Base-by-base conservation (phyloP, 148 eudicot species). In the Selenicereus undatus region DNA sequence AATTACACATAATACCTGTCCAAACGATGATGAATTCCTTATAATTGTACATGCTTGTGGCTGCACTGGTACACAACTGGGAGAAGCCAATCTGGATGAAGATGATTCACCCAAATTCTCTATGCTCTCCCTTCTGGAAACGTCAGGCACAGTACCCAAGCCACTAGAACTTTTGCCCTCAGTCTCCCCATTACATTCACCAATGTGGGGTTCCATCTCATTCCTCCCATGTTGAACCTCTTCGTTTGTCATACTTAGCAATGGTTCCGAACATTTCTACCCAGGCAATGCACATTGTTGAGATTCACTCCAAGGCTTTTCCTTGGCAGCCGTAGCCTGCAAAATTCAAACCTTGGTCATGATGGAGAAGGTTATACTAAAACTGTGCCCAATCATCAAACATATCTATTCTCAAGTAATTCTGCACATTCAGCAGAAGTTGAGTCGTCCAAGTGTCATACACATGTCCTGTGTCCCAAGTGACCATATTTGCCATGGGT, bases 1-100 rank as follows among this genome's bases (percentile, higher is more conserved):
- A 26, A 16, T 24, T 73, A n/a, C 4, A 42, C 21, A 12, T 22
- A 74, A 21, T 80, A 84, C 86, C 86, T 80, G 83, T 35, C 76
- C 80, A 48, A 72, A 17, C 18, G 52, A 43, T 76, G 79, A 32
- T 26, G 73, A 76, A 58, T 22, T 24, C 54, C 62, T 54, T 6
- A 62, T 18, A 24, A 21, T 45, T 1, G 50, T 29, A 69, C 50
- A 77, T 42, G 73, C 24, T 76, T 76, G 77, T 35, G 86, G 35
- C 45, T 80, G 80, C 51, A 69, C 51, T 10, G 43, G 16, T 14
- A 42, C 36, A 58, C 60, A 70, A 43, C 68, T 62, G 74, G 72
- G 13, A 22, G 8, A 30, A 45, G 5, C 11, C 71, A 62, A 29
- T 60, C 21, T 75, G 11, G 81, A 56, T 13, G 71, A 52, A 71